Evolutionary conservation across 2,329 filamentous ascomycete species (phyloP).

Genomic region (Conoideocrella luteorostrata): DNA sequence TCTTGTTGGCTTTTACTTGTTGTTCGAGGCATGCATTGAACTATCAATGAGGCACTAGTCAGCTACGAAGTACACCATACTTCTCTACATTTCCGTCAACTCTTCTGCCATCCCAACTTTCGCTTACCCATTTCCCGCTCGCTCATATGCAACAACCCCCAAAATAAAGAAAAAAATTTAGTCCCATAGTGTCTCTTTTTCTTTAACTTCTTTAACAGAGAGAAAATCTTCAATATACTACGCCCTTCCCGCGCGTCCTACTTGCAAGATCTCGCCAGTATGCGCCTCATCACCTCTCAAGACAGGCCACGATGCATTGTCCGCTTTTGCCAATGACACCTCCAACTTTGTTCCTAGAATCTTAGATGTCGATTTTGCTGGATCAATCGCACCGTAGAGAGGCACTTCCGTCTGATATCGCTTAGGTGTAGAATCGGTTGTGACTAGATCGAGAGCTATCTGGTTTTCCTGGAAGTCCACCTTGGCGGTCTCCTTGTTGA

Average conservation of each 20-base stretch:
- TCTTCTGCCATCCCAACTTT: background rate
- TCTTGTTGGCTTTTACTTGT: no score
- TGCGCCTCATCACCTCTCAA: constrained; percentile 67
- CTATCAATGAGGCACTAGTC: no score
- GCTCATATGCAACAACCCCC: constrained; percentile 3
- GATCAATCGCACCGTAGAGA: constrained; percentile 71
- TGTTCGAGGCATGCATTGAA: no score
- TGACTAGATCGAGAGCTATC: constrained; percentile 76
- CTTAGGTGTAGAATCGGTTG: constrained; percentile 70
- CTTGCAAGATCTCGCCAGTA: constrained; percentile 76
- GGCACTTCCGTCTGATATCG: constrained; percentile 68
- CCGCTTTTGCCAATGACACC: constrained; percentile 63
- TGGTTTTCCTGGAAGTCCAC: constrained; percentile 60
- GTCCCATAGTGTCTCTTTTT: no score
- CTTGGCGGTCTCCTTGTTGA: constrained; percentile 71
- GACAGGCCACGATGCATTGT: constrained; percentile 78
- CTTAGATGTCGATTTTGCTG: constrained; percentile 68
- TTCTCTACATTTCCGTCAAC: background rate
- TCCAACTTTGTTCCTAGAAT: constrained; percentile 88
- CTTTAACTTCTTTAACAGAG: no score
- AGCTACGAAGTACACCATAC: no score
- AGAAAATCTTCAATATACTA: constrained; percentile 3
- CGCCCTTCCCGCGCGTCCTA: constrained; percentile 63
- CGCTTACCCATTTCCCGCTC: constrained; percentile 1
- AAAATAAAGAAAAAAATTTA: no score